Conservation (phyloP, 2,329 filamentous ascomycete genomes). For the Knufia fluminis region DNA sequence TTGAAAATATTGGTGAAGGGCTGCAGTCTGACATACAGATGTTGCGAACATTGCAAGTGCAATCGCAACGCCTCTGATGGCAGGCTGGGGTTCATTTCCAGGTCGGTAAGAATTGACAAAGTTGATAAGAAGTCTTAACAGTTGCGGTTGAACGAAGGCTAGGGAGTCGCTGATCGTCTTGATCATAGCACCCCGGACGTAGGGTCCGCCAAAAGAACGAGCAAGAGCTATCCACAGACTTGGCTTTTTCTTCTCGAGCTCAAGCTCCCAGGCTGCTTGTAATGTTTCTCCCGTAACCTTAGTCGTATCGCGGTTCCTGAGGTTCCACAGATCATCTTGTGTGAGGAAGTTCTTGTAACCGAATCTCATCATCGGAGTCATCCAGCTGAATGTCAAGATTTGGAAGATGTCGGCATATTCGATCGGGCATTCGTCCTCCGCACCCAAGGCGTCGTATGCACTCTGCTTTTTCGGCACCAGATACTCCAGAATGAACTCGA, state of each 20-base stretch:
- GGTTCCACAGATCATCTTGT: conserved; percentile 90
- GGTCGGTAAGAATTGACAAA: conserved; percentile 70
- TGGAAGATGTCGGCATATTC: conserved; percentile 95
- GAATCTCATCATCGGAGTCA: conserved; percentile 95
- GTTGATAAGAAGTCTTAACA: conserved; percentile 71
- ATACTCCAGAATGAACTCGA: conserved; percentile 75
- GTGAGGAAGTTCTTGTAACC: conserved; percentile 88
- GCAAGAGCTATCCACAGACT: conserved; percentile 82
- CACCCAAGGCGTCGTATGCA: conserved; percentile 57
- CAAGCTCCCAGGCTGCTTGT: conserved; percentile 63
- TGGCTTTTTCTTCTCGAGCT: conserved; percentile 65
- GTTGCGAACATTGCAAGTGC: conserved; percentile 86
- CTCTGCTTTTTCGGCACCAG: conserved; percentile 70
- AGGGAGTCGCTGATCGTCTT: conserved; percentile 81
- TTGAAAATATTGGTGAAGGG: conserved; percentile 96
- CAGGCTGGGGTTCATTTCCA: conserved; percentile 57
- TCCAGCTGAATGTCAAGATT: conserved; percentile 89
- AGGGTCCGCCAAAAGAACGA: conserved; percentile 75
- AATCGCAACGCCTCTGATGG: conserved; percentile 77
- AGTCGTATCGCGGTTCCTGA: conserved; percentile 72
- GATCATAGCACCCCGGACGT: conserved; percentile 70
- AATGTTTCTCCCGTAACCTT: conserved; percentile 62
- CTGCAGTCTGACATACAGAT: conserved; percentile 76
- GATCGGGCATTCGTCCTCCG: conserved; percentile 60
- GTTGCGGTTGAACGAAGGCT: conserved; percentile 82